phyloP scores from a whole-genome alignment of 1,284 basidiomycete species.

The Melampsora americana region DNA sequence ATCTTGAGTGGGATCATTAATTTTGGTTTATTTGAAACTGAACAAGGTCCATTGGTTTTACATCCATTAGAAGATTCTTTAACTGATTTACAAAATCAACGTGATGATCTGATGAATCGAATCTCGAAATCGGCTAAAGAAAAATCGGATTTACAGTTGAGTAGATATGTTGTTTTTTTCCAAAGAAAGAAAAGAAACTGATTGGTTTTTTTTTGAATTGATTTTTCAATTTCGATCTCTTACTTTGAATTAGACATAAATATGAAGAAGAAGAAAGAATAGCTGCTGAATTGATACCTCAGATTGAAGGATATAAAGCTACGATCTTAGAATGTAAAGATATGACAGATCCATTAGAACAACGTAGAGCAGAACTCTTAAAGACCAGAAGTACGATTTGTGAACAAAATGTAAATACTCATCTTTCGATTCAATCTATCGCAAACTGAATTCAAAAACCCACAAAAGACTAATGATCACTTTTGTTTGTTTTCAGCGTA shows the following conservation, averaged over 20 bases:
- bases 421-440: too few species aligned
- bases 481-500: slow-evolving; percentile 1
- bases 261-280: slow-evolving; percentile 32
- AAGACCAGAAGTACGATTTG: not conserved
- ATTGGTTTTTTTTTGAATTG: not conserved
- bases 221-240: not conserved
- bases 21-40: slow-evolving; percentile 28
- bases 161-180: not conserved
- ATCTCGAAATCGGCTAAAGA: not conserved
- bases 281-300: slow-evolving; percentile 20
- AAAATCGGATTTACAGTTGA: not conserved
- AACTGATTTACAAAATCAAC: not conserved
- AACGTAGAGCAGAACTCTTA: slow-evolving; percentile 7
- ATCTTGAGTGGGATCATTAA: slow-evolving; percentile 36
- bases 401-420: slow-evolving; percentile 29
- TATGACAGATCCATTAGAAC: slow-evolving; percentile 21
- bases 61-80: slow-evolving; percentile 14
- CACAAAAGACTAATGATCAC: too few species aligned
- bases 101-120: not conserved
- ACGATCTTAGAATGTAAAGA: slow-evolving; percentile 34
- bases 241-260: not conserved
- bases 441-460: not conserved
- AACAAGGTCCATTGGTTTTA: slow-evolving; percentile 16
- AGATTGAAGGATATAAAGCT: slow-evolving; percentile 20
- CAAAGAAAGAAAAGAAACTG: too few species aligned